Conservation (phyloP, 441 rosid species). For the Breynia disticha region DNA sequence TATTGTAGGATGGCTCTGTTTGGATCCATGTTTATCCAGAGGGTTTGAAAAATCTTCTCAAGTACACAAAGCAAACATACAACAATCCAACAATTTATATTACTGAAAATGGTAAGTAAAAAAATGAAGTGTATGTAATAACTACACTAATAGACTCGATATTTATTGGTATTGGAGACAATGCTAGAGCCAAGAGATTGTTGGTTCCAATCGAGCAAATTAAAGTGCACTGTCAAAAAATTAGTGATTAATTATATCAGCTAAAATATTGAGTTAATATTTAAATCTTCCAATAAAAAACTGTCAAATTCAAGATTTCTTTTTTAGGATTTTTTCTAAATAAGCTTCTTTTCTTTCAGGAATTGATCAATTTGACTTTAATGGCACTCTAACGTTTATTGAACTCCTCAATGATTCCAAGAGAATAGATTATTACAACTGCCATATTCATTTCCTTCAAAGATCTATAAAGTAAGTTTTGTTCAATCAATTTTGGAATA, state of each 20-base stretch:
- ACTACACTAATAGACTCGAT: too few species aligned
- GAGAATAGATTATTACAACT: slow-evolving; percentile 20
- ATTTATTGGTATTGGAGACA: too few species aligned
- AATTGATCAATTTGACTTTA: slow-evolving; percentile 20
- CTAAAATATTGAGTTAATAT: too few species aligned
- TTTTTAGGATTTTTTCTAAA: too few species aligned
- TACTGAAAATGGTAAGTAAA: slow-evolving; percentile 15
- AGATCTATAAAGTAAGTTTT: slow-evolving; percentile 20
- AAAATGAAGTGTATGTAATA: too few species aligned
- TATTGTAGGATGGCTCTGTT: slow-evolving; percentile 14
- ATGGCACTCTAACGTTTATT: slow-evolving; percentile 14
- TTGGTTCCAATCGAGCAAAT: too few species aligned
- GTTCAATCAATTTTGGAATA: neutral
- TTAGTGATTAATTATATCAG: too few species aligned
- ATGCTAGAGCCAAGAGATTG: too few species aligned
- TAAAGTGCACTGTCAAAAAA: too few species aligned
- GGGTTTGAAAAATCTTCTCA: slow-evolving; percentile 16
- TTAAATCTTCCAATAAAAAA: too few species aligned
- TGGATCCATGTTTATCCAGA: slow-evolving; percentile 17
- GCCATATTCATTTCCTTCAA: slow-evolving; percentile 22
- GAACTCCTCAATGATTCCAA: slow-evolving; percentile 17
- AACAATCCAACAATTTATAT: slow-evolving; percentile 17
- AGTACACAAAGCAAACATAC: slow-evolving; percentile 13
- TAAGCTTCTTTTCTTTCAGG: slow-evolving; percentile 12
- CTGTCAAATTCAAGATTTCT: too few species aligned